Evolutionary conservation across 345 rosid genomes (phyloP).

Genomic region (Crucihimalaya himalaica): DNA sequence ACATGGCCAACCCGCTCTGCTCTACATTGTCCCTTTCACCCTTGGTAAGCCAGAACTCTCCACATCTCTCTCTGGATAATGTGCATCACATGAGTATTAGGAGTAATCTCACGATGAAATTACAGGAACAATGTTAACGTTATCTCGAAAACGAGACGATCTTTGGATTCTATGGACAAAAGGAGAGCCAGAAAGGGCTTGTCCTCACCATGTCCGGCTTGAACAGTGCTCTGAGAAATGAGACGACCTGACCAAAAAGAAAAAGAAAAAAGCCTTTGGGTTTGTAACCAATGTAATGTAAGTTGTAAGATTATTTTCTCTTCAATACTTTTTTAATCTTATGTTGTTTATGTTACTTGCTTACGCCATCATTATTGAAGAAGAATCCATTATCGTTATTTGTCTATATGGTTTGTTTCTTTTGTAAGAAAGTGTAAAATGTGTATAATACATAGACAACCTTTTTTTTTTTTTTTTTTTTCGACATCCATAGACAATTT

Average conservation of each 20-base stretch:
- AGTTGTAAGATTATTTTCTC: conserved; percentile 26
- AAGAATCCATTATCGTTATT: conserved; percentile 19
- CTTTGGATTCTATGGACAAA: conserved; percentile 72
- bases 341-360: conserved; percentile 17
- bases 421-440: conserved; percentile 26
- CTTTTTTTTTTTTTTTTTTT: too few species aligned
- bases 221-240: conserved; percentile 35
- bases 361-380: conserved; percentile 18
- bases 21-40: conserved; percentile 92
- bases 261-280: background rate
- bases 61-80: background rate
- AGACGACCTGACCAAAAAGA: conserved; percentile 24
- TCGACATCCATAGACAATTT: background rate
- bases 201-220: conserved; percentile 60
- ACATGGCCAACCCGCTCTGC: conserved; percentile 95
- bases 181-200: conserved; percentile 82
- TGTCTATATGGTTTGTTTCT: conserved; percentile 35
- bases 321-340: background rate
- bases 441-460: conserved; percentile 3
- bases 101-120: conserved; percentile 5
- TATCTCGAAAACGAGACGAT: conserved; percentile 77
- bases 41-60: conserved; percentile 56
- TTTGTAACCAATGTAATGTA: conserved; percentile 37
- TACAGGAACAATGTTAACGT: conserved; percentile 69
- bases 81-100: background rate